Evolutionary conservation across 441 rosid species (phyloP).

Genomic region (Theobroma grandiflorum): DNA sequence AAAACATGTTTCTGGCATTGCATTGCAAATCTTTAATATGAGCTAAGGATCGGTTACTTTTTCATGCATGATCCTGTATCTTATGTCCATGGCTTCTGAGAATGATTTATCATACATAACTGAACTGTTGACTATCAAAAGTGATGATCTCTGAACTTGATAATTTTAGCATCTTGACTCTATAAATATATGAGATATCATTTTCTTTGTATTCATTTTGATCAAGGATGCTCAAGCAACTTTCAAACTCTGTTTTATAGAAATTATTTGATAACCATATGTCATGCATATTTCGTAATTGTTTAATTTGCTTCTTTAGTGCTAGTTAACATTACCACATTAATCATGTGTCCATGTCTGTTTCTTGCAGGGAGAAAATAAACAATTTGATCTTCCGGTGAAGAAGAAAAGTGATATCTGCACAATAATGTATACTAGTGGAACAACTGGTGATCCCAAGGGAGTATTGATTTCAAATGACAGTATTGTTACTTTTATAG

Average conservation of each 20-base stretch:
- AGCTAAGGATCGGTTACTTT: not conserved
- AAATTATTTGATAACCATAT: not conserved
- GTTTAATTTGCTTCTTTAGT: not conserved
- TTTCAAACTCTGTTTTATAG: not conserved
- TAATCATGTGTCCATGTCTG: not conserved
- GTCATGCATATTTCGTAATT: not conserved
- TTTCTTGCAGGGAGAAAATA: slow-evolving; percentile 64
- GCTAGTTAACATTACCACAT: not conserved
- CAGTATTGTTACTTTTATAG: slow-evolving; percentile 74
- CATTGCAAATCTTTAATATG: not conserved
- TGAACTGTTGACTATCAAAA: not conserved
- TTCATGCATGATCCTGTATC: slow-evolving; percentile 4
- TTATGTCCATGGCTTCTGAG: slow-evolving; percentile 16
- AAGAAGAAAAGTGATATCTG: slow-evolving; percentile 80
- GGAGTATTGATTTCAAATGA: slow-evolving; percentile 96
- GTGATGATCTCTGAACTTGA: not conserved
- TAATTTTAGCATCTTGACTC: not conserved
- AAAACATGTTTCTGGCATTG: slow-evolving; percentile 9
- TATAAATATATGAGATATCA: not conserved
- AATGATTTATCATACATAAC: not conserved
- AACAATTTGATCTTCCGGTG: slow-evolving; percentile 75
- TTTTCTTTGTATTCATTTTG: slow-evolving; percentile 3
- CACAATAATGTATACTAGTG: slow-evolving; percentile 98
- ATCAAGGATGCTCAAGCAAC: not conserved
- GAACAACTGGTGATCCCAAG: slow-evolving; percentile 99